Evolutionary conservation across 352 stramenopile genomes (phyloP).

Genomic region (Phytophthora rubi): DNA sequence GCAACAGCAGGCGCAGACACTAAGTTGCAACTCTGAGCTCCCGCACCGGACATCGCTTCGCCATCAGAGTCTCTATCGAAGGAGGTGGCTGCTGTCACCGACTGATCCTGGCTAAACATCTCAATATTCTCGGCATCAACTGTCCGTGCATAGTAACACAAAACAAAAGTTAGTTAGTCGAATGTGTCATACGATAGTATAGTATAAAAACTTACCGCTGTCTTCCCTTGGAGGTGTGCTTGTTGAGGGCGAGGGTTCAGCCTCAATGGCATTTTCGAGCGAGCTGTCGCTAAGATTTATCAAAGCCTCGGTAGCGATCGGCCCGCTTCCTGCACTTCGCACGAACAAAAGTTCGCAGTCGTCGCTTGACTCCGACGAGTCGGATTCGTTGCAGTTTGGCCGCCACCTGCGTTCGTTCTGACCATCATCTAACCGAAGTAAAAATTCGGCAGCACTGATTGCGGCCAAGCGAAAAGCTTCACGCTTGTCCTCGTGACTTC

Average conservation of each 20-base stretch:
- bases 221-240: not conserved
- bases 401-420: slow-evolving; percentile 21
- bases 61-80: not conserved
- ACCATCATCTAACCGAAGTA: slow-evolving; percentile 33
- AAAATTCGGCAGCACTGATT: slow-evolving; percentile 41
- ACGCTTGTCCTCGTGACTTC: slow-evolving; percentile 52
- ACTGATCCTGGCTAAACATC: not conserved
- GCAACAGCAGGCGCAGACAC: not conserved
- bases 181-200: not conserved
- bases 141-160: not conserved
- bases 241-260: not conserved
- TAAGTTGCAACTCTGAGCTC: not conserved
- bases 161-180: not conserved
- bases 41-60: not conserved
- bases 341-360: slow-evolving; percentile 20
- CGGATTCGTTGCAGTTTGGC: not conserved
- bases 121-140: not conserved
- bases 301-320: slow-evolving; percentile 2
- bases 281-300: slow-evolving; percentile 6
- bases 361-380: slow-evolving; percentile 4
- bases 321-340: slow-evolving; percentile 1
- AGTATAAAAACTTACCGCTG: slow-evolving; percentile 5
- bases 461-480: slow-evolving; percentile 48
- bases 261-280: not conserved
- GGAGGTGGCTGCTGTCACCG: not conserved